A percentile compares a stretch with the other conserved stretches of the same genome.
Evolutionary conservation across 768 basidiomycete species (phyloP).

Genomic region (Tubosaeta sp.): DNA sequence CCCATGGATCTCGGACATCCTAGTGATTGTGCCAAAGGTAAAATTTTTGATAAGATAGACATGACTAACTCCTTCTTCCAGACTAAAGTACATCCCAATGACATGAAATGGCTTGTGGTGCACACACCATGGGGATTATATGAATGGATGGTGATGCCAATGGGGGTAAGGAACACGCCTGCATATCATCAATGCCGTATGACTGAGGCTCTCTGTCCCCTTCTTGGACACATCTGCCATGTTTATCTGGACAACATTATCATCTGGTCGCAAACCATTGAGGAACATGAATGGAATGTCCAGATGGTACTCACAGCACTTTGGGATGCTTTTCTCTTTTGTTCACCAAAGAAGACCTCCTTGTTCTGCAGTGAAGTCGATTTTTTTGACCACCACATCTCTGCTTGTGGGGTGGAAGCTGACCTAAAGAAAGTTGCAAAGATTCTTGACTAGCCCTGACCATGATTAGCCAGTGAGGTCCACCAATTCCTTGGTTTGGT

Average conservation of each 20-base stretch:
- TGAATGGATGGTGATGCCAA: constrained; percentile 29
- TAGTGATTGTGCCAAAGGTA: background rate
- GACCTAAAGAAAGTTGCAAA: background rate
- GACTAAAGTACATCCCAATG: constrained; percentile 28
- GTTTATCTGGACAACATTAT: background rate
- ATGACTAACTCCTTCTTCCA: constrained; percentile 43
- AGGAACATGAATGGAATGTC: background rate
- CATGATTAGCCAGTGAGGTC: background rate
- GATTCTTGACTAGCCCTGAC: background rate
- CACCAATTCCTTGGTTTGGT: background rate
- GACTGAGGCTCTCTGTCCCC: background rate
- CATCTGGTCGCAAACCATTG: background rate
- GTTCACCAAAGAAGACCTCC: background rate
- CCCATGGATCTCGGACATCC: background rate
- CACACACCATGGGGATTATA: constrained; percentile 35
- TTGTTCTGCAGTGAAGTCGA: background rate
- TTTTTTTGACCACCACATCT: background rate
- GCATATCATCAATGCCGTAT: background rate
- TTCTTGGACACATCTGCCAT: background rate
- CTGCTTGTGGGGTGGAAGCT: background rate
- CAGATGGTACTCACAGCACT: background rate
- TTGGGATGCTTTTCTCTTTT: background rate
- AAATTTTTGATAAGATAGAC: constrained; percentile 15
- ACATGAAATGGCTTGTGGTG: constrained; percentile 34
- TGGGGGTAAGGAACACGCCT: background rate